Evolutionary conservation across 2,329 filamentous ascomycete species (phyloP), one percentile per base, ranked within the genome.

Genomic region (Fusarium musae): DNA sequence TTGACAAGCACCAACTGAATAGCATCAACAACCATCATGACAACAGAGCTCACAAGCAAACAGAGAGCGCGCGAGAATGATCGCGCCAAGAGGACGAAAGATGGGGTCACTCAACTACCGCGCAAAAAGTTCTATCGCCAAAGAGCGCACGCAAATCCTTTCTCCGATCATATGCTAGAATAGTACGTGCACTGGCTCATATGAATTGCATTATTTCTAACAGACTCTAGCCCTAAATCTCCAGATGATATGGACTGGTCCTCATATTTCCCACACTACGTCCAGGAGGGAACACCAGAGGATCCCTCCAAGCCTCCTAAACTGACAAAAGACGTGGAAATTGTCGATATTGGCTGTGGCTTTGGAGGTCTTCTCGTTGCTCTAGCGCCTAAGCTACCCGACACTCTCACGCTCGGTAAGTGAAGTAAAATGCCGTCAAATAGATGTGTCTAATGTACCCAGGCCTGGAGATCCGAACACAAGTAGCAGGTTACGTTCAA

Each of bases 111-210:
- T 12, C 88, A 90, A 77, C 84, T 98, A 78, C 96, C 96, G 15
- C 92, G 94, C 83, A 99, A 99, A 87, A 96, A 93, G 85, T 97
- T 96, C 85, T 99, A 97, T 82, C 91, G 96, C 63, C 96, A 99
- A 83, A 90, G 96, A 82, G 96, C 96, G 42, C 96, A 99, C 84
- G 96, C 96, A 72, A 99, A 99, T 85, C 95, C 96, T 11, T 99
- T 99, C 84, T 98, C 96, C 6, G 96, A 99, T 79, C 96, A 99
- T 85, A 86, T 90, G 65, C 86, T 99, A 80, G 87, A 88, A 78
- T 99, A 99, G 96, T 97, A 89, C 36, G 75, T 69, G 63, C 42
- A 19, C 46, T 66, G 40, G 47, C 61, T 47, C 37, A 49, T 61
- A 43, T 56, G 39, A 58, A 56, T 28, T 52, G 9, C 17, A 11